These are phyloP conservation scores for Kingdonia uniflora DNA, from an alignment of 164 flowering plant species.

Conservation along the genomic window DNA sequence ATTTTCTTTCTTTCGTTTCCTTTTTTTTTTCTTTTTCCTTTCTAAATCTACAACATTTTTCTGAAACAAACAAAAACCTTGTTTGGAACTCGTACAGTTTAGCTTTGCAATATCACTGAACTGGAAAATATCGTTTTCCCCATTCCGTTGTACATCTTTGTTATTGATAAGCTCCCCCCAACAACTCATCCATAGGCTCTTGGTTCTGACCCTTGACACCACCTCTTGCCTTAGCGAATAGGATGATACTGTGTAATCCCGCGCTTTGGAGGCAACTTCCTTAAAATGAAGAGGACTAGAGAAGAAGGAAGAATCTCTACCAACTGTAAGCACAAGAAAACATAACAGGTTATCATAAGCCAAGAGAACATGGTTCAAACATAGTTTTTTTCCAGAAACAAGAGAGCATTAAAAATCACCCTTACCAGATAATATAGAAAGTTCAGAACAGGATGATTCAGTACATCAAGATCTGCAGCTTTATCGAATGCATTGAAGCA, in stretches of 20 bases:
- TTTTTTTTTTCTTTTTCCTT: background rate
- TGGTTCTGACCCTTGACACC: background rate
- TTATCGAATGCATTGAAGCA: slow-evolving; percentile 80
- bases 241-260: slow-evolving; percentile 80
- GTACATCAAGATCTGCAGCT: slow-evolving; percentile 80
- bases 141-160: background rate
- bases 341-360: background rate
- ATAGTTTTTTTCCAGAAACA: background rate
- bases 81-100: background rate
- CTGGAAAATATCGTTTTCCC: background rate
- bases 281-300: slow-evolving; percentile 75
- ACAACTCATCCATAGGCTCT: no score
- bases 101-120: background rate
- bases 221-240: slow-evolving; percentile 34
- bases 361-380: background rate
- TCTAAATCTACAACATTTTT: slow-evolving; percentile 1
- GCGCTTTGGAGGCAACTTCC: slow-evolving; percentile 94
- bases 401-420: background rate
- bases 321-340: slow-evolving; percentile 30
- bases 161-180: no score
- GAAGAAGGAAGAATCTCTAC: slow-evolving; percentile 85
- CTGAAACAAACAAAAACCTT: background rate
- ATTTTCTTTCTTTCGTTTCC: no score
- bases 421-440: slow-evolving; percentile 77
- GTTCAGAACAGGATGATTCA: slow-evolving; percentile 83